Base-by-base conservation (phyloP, 148 eudicot genomes). In the Talinum fruticosum region DNA sequence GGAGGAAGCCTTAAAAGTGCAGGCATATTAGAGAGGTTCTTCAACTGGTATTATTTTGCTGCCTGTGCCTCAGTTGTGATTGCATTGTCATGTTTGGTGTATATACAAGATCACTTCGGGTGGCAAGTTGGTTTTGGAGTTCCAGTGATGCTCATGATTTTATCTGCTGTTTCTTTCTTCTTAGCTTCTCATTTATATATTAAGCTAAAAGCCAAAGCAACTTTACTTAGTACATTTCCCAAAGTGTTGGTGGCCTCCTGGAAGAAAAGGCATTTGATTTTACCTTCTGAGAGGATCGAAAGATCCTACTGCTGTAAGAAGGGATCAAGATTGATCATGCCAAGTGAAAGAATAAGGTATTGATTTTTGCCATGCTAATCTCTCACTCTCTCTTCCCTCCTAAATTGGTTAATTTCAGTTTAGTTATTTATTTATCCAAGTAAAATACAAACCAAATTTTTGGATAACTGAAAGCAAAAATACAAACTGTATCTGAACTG, bases 111-210 rank as follows among this genome's bases (percentile, higher is more conserved):
- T 7, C 72, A 84, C 14, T 41, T 81, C 37, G 94, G 94, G 29
- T 92, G 97, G 97, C 61, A 38, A 79, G 65, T 90, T 16, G 97
- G 97, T 8, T 92, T 86, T 66, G 94, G 89, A 14, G 84, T 90
- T 78, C 90, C 92, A 10, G 90, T 66, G 6, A 28, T 80, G 24
- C 79, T 89, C 24, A 86, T 92, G 92, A 41, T 87, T 32, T 36
- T 84, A 54, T 78, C 89, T 3, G 78, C 81, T 23, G 21, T 88
- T 13, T 83, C 78, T 4, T 92, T 88, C 86, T 85, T 84, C 71
- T 64, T 83, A 71, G 97, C 89, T 72, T 88, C 92, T 44, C 83
- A 88, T 1, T 76, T 90, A 16, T 90, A 90, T 71, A 65, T 92
- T n/a, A 90, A 83, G 78, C 18, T 70, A 32, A 82, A 81, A 74